Base-by-base conservation (phyloP, 768 basidiomycete genomes). In the Amanita jacksonii region DNA sequence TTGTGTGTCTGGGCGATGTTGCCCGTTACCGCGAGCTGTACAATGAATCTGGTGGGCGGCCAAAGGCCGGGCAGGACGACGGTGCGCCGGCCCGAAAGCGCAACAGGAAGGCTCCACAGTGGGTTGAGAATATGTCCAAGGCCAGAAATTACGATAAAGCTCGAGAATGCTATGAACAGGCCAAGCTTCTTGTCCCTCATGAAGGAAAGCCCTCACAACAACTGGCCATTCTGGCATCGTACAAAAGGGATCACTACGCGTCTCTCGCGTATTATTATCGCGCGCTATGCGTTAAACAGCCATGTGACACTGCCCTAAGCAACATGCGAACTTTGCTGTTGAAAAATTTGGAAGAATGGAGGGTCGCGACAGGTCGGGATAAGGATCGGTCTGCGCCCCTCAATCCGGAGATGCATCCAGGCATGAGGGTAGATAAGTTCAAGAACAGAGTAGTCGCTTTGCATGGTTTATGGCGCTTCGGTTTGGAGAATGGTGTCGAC, bases 171-270 rank as follows among this genome's bases (percentile, higher is more conserved):
- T 99, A 97, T 60, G 80, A 87, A 38, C 84, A 88, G 49, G 93
- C 96, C 2, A 73, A 84, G 31, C 57, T 81, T 23, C 70, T 99
- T 7, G 66, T 86, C 5, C 94, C 96, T 0, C 71, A 83, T 44
- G 88, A 94, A 51, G 96, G 94, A 51, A 93, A 97, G 55, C 77
- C 96, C 0, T 94, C 85, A 15, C 94, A 98, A 59, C 96, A 98
- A 61, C 78, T 98, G 15, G 96, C 94, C 3, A 93, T 97, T 48
- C 74, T 97, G 24, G 76, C 90, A 2, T 79, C 83, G 4, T 93
- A 96, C 60, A 72, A 83, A 52, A 73, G 75, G 49, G 90, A 98
- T 62, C 68, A 74, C n/a, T 91, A 94, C 54, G 63, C 68, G 24
- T 81, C 87, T 23, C 66, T 89, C 7, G 73, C 85, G 41, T 84